Conservation (phyloP, 495 filamentous ascomycete genomes). For the Oleoguttula mirabilis region DNA sequence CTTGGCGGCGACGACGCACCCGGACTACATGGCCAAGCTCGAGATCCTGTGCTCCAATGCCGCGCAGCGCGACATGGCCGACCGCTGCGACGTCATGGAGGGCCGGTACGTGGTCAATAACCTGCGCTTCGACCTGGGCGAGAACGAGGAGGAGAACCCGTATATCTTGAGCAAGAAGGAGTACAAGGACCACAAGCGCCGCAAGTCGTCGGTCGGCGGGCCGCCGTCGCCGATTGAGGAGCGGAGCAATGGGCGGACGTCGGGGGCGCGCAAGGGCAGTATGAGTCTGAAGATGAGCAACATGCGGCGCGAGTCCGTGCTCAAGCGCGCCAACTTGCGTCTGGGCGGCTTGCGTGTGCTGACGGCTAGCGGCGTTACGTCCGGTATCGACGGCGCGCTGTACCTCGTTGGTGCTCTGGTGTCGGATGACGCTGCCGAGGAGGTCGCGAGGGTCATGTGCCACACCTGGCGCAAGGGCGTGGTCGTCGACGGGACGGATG, state of each 20-base stretch:
- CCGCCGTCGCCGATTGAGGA: constrained; percentile 34
- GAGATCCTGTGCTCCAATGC: constrained; percentile 46
- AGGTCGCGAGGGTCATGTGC: constrained; percentile 57
- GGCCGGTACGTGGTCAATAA: constrained; percentile 74
- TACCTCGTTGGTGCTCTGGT: constrained; percentile 68
- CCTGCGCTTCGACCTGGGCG: constrained; percentile 60
- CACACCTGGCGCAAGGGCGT: constrained; percentile 59
- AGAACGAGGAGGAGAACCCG: constrained; percentile 59
- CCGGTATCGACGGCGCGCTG: constrained; percentile 65
- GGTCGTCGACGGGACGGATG: constrained; percentile 60
- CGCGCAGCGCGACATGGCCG: constrained; percentile 43
- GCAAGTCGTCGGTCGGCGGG: constrained; percentile 15
- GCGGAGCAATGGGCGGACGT: constrained; percentile 42
- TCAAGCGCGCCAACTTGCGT: constrained; percentile 50
- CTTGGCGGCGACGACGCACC: constrained; percentile 45
- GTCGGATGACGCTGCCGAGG: constrained; percentile 50
- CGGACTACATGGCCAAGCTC: constrained; percentile 37
- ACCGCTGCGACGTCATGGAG: constrained; percentile 61
- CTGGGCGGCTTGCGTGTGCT: constrained; percentile 62
- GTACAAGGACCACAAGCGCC: constrained; percentile 20
- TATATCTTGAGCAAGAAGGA: constrained; percentile 42
- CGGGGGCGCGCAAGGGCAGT: constrained; percentile 56
- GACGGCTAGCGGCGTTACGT: constrained; percentile 62
- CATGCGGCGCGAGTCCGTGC: constrained; percentile 54
- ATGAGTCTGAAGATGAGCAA: constrained; percentile 56